phyloP scores from a whole-genome alignment of 2,329 filamentous ascomycete genomes.

The Ceratocystis harringtonii region DNA sequence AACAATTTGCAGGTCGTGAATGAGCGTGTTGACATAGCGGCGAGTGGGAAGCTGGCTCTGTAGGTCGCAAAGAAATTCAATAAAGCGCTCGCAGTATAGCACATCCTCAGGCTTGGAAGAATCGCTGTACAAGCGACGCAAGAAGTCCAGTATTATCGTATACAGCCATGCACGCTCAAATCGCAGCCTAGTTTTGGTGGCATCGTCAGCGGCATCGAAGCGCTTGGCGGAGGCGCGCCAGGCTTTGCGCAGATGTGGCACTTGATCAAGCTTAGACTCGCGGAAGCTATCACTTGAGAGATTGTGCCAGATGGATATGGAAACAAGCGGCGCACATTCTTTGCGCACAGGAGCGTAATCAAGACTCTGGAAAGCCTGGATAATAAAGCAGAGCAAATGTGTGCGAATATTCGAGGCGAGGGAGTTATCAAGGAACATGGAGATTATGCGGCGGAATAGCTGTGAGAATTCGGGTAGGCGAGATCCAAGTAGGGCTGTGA shows the following conservation, averaged over 20 bases:
- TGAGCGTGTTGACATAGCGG: conserved; percentile 77
- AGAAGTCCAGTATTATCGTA: conserved; percentile 67
- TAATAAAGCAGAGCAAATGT: conserved; percentile 78
- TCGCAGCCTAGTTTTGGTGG: conserved; percentile 59
- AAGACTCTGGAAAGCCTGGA: conserved; percentile 82
- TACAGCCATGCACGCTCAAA: conserved; percentile 95
- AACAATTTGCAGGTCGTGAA: conserved; percentile 74
- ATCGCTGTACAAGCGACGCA: conserved; percentile 53
- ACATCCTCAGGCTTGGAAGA: conserved; percentile 45
- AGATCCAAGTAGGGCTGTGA: conserved; percentile 55
- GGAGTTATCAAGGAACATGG: conserved; percentile 63
- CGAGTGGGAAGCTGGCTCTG: conserved; percentile 88
- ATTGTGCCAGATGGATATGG: conserved; percentile 92
- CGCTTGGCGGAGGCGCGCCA: conserved; percentile 81
- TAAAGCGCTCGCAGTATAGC: conserved; percentile 79
- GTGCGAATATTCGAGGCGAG: conserved; percentile 54
- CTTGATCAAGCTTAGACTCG: conserved; percentile 57
- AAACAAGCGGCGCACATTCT: conserved; percentile 89
- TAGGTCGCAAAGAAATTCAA: conserved; percentile 79
- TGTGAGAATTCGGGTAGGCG: conserved; percentile 69
- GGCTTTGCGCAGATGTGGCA: conserved; percentile 64
- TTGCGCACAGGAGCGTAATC: conserved; percentile 82
- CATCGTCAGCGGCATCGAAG: conserved; percentile 73
- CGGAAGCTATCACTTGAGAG: conserved; percentile 62
- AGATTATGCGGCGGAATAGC: conserved; percentile 78